Conservation (phyloP, 306 rosid genomes). For the Fragaria nilgerrensis region DNA sequence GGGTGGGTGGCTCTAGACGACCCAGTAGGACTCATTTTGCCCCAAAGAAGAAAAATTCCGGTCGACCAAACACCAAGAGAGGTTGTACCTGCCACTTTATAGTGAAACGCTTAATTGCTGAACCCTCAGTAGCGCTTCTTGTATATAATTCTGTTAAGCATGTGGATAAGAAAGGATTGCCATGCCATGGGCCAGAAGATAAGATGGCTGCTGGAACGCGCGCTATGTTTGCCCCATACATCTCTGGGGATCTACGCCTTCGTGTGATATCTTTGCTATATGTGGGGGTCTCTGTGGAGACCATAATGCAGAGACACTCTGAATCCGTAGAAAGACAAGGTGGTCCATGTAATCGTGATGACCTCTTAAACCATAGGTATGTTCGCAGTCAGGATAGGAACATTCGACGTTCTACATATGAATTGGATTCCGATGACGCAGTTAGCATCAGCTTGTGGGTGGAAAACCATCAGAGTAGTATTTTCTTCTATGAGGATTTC, state of each 20-base stretch:
- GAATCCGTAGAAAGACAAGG: conserved; percentile 85
- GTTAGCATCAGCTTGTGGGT: conserved; percentile 75
- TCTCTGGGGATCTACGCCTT: conserved; percentile 81
- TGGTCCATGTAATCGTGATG: conserved; percentile 89
- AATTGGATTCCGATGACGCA: conserved; percentile 73
- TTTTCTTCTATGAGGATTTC: conserved; percentile 79
- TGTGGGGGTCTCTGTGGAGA: conserved; percentile 92
- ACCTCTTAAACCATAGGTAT: conserved; percentile 81
- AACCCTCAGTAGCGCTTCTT: conserved; percentile 82
- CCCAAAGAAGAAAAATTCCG: conserved; percentile 84
- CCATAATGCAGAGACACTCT: conserved; percentile 91
- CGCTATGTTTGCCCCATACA: conserved; percentile 92
- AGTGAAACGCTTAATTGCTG: conserved; percentile 80
- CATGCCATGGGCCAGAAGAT: conserved; percentile 95
- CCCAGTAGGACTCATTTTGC: conserved; percentile 76
- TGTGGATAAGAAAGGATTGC: conserved; percentile 80
- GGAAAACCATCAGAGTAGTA: conserved; percentile 66
- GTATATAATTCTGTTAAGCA: conserved; percentile 79
- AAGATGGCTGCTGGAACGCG: conserved; percentile 78
- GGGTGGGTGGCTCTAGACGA: conserved; percentile 75
- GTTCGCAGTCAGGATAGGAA: conserved; percentile 90
- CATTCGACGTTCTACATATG: conserved; percentile 74
- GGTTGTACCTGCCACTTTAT: conserved; percentile 94
- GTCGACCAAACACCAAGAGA: conserved; percentile 87
- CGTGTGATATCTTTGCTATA: conserved; percentile 74